phyloP scores from a whole-genome alignment of 2,329 filamentous ascomycete species.

The Thielaviopsis musarum region DNA sequence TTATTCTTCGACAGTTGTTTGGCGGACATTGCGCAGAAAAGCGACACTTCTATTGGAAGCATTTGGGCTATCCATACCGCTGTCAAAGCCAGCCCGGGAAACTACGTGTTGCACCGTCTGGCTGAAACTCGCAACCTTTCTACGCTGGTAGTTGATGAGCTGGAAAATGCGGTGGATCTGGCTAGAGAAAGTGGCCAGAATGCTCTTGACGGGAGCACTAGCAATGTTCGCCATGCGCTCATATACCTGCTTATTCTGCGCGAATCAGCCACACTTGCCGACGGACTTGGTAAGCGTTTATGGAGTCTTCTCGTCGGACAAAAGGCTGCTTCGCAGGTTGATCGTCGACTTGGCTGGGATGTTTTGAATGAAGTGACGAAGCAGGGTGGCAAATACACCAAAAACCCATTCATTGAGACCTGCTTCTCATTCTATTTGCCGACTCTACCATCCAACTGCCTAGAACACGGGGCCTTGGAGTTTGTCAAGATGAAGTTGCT shows the following conservation, averaged over 20 bases:
- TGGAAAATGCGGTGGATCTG: constrained; percentile 36
- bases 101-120: constrained; percentile 37
- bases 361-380: constrained; percentile 36
- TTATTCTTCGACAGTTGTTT: constrained; percentile 52
- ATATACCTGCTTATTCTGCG: constrained; percentile 40
- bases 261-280: constrained; percentile 43
- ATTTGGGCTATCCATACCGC: constrained; percentile 44
- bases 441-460: constrained; percentile 36
- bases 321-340: constrained; percentile 38
- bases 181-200: constrained; percentile 18
- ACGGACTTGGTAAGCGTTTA: constrained; percentile 43
- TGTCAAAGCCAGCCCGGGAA: constrained; percentile 25
- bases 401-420: constrained; percentile 37
- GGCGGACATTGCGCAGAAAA: constrained; percentile 43
- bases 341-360: constrained; percentile 53
- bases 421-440: constrained; percentile 43
- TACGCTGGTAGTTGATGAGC: constrained; percentile 44
- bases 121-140: constrained; percentile 45
- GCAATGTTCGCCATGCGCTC: constrained; percentile 38
- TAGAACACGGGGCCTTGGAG: constrained; percentile 43
- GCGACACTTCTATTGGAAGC: constrained; percentile 24
- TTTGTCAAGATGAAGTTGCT: constrained; percentile 40
- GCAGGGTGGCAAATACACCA: constrained; percentile 20
- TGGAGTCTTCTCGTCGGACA: constrained; percentile 61
- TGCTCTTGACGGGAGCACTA: constrained; percentile 31